Conservation (phyloP, 768 basidiomycete species). For the Russula foetens region DNA sequence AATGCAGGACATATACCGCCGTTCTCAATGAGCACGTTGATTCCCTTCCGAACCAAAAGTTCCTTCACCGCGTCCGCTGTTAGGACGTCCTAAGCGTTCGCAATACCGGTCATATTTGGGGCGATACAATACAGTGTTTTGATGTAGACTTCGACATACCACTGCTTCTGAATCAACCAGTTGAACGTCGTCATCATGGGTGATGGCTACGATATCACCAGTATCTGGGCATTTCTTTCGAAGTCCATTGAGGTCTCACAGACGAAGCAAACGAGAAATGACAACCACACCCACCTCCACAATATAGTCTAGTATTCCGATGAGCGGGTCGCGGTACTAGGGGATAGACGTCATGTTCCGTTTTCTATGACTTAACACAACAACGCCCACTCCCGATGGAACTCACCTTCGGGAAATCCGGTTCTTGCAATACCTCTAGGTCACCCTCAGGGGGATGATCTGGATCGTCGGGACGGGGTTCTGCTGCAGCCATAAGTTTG, state of each 20-base stretch:
- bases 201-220: background rate
- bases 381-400: no score
- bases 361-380: background rate
- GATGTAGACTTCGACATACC: background rate
- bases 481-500: background rate
- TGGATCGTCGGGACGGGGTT: background rate
- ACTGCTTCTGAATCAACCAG: constrained; percentile 7
- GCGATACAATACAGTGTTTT: background rate
- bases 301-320: constrained; percentile 10
- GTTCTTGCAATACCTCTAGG: background rate
- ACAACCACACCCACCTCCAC: background rate
- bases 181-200: constrained; percentile 11
- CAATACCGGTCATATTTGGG: background rate
- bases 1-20: background rate
- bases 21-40: constrained; percentile 3
- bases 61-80: constrained; percentile 7
- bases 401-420: background rate
- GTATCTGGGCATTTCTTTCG: constrained; percentile 8
- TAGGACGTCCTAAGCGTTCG: background rate
- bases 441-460: background rate
- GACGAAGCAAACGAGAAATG: background rate
- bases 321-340: constrained; percentile 8
- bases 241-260: background rate
- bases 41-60: constrained; percentile 7
- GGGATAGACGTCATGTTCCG: background rate